Evolutionary conservation across 495 filamentous ascomycete species (phyloP), one percentile per base, ranked within the genome.

Genomic region (Xylaria grammica): DNA sequence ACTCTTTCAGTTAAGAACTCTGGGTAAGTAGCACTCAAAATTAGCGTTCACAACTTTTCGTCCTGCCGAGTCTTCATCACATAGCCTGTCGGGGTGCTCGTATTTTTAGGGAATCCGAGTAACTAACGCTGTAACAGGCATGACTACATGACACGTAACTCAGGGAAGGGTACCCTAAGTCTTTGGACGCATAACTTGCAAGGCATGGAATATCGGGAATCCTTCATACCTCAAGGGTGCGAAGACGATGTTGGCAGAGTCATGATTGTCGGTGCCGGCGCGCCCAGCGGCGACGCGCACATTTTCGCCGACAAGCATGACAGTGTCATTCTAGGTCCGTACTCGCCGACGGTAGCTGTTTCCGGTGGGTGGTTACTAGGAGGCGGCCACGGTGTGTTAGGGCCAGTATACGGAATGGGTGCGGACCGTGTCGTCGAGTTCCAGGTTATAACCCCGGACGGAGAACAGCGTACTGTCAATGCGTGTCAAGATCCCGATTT

Each of bases 181-280:
- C 72, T 90, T 36, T 90, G 87, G 87, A 89, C 85, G 0, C 85
- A 89, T 60, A 74, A 85, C 24, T 69, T 90, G 20, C 86, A 87
- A 69, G 58, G 73, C 11, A 77, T 83, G 15, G 48, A 74, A 3
- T 75, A 78, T 56, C 59, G 75, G 34, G 54, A 71, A 24, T 65
- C 77, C 15, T 84, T 82, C 67, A 40, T 61, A 1, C 68, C 70
- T 11, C 54, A 65, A 59, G 66, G 69, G 30, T 71, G 69, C 30
- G 44, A 62, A 0, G 34, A 62, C 45, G 83, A 81, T 69, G 69
- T 64, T 7, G 68, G 70, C 40, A 68, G 65, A 7, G 75, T 77
- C 17, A 71, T 82, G 26, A 80, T 79, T 0, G 77, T 69, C 0
- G 78, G 68, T 5, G 77, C 76, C 17, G 82, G 82, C 0, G 69